Evolutionary conservation across 345 rosid genomes (phyloP).

Genomic region (Nasturtium officinale): DNA sequence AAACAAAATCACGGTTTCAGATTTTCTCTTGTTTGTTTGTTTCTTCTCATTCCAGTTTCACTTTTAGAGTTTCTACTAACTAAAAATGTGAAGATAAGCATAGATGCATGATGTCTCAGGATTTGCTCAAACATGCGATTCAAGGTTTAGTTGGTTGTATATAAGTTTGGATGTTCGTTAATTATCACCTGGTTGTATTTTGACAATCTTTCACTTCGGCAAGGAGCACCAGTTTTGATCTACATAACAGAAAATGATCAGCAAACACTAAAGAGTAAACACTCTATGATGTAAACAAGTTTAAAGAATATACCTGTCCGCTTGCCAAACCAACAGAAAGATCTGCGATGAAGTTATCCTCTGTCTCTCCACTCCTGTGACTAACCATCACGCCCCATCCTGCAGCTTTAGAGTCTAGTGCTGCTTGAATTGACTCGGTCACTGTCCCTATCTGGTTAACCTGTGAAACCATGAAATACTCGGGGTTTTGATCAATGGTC

Average conservation of each 20-base stretch:
- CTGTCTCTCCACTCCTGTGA: constrained; percentile 98
- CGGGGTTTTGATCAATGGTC: not conserved
- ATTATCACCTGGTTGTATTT: constrained; percentile 92
- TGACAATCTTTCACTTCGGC: constrained; percentile 93
- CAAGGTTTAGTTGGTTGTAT: not conserved
- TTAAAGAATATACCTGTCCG: constrained; percentile 71
- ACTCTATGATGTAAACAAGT: not conserved
- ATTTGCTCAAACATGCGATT: not conserved
- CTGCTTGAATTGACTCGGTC: constrained; percentile 93
- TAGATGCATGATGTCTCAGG: not conserved
- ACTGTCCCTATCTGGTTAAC: constrained; percentile 98
- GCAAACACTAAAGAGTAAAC: not conserved
- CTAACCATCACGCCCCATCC: constrained; percentile 99
- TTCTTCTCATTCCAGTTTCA: not conserved
- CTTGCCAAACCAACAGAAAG: constrained; percentile 96
- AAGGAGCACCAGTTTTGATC: constrained; percentile 99
- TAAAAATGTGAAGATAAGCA: not conserved
- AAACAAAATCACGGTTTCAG: constrained; percentile 6
- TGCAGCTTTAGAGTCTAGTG: constrained; percentile 94
- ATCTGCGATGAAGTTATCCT: constrained; percentile 95
- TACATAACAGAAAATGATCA: constrained; percentile 39
- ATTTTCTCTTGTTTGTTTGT: not conserved
- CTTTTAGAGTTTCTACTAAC: not conserved
- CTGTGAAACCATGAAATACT: constrained; percentile 46
- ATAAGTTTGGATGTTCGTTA: constrained; percentile 9